These are phyloP conservation scores for Penicillium nordicum DNA, from an alignment of 2,329 filamentous ascomycete species.

Conservation along the genomic window DNA sequence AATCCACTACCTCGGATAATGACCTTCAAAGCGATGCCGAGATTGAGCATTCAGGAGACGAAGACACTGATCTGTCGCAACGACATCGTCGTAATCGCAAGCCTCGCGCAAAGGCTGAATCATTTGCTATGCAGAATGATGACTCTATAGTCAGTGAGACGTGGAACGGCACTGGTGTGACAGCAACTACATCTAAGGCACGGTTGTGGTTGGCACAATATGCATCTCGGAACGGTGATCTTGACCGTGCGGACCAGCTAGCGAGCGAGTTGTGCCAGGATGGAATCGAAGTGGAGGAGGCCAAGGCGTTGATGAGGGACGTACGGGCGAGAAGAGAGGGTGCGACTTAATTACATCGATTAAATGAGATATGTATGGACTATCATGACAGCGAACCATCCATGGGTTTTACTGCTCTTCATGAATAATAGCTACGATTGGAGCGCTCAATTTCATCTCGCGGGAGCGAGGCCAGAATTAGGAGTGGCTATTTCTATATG, in stretches of 20 bases:
- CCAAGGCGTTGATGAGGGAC: conserved; percentile 86
- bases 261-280: conserved; percentile 93
- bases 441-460: background rate
- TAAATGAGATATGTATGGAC: background rate
- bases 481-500: background rate
- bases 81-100: conserved; percentile 54
- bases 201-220: conserved; percentile 88
- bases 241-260: conserved; percentile 70
- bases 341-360: conserved; percentile 6
- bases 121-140: conserved; percentile 31
- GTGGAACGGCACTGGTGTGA: conserved; percentile 71
- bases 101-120: conserved; percentile 27
- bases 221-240: conserved; percentile 73
- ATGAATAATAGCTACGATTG: background rate
- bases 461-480: background rate
- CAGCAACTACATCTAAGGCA: conserved; percentile 84
- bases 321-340: conserved; percentile 70
- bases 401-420: background rate
- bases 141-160: conserved; percentile 38
- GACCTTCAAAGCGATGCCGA: conserved; percentile 36
- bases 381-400: background rate
- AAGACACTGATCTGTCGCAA: conserved; percentile 53
- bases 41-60: conserved; percentile 32
- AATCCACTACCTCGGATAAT: conserved; percentile 34
- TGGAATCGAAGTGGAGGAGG: conserved; percentile 93